Percentiles rank a stretch among this genome's conserved stretches.
Evolutionary conservation across 2,329 filamentous ascomycete genomes (phyloP).

Genomic region (Neofusicoccum sp.): DNA sequence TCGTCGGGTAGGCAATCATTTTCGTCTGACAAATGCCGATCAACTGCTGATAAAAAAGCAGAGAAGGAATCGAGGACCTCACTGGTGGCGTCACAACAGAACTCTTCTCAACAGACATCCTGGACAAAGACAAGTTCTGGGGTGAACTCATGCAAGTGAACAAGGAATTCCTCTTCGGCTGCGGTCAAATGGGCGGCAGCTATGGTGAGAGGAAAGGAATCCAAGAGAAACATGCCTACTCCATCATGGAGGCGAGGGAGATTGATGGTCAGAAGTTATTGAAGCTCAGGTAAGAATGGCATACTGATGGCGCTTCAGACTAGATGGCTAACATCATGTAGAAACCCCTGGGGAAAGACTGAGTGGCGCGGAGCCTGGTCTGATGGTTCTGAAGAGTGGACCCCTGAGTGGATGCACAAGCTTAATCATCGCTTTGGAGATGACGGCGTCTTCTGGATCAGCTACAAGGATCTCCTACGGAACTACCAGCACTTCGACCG

Average conservation of each 20-base stretch:
- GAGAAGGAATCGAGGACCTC: conserved; percentile 59
- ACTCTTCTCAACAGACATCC: conserved; percentile 67
- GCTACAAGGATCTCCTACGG: conserved; percentile 59
- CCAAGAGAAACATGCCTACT: conserved; percentile 55
- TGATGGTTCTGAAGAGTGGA: conserved; percentile 84
- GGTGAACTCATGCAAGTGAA: conserved; percentile 78
- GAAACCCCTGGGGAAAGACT: conserved; percentile 79
- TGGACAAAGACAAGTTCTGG: conserved; percentile 82
- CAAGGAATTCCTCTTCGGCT: conserved; percentile 76
- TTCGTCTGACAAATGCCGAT: conserved; percentile 37
- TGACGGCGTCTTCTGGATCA: conserved; percentile 64
- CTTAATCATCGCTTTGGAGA: conserved; percentile 74
- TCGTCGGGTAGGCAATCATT: conserved; percentile 47
- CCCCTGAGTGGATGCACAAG: conserved; percentile 72
- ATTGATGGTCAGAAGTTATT: conserved; percentile 60
- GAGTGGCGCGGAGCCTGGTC: conserved; percentile 83
- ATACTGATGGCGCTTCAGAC: conserved; percentile 24
- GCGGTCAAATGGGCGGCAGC: conserved; percentile 65
- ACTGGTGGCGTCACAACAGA: conserved; percentile 71
- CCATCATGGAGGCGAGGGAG: conserved; percentile 59
- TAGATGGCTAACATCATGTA: conserved; percentile 28
- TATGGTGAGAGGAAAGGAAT: conserved; percentile 57
- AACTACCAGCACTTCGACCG: conserved; percentile 64
- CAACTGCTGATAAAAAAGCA: conserved; percentile 23
- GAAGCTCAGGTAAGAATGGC: conserved; percentile 54